Conservation (phyloP, 1,284 basidiomycete genomes). For the Tremellales sp. region DNA sequence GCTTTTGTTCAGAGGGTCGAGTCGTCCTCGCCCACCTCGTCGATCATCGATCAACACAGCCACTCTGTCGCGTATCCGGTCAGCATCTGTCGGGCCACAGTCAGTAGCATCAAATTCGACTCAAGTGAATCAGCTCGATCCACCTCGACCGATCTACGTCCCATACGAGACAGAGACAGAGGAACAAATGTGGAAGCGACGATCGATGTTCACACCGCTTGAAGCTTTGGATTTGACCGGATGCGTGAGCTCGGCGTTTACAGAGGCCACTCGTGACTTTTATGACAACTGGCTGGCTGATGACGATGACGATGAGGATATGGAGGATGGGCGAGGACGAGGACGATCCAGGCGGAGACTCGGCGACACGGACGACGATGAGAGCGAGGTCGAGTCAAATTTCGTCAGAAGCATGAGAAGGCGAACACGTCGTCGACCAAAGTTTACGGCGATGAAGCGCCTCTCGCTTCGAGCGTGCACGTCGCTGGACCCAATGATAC, state of each 20-base stretch:
- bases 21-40: slow-evolving; percentile 26
- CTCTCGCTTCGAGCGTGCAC: slow-evolving; percentile 81
- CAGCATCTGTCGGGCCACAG: slow-evolving; percentile 24
- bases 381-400: slow-evolving; percentile 16
- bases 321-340: slow-evolving; percentile 50
- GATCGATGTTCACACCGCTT: slow-evolving; percentile 55
- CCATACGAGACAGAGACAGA: slow-evolving; percentile 51
- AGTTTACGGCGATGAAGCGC: slow-evolving; percentile 73
- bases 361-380: slow-evolving; percentile 27
- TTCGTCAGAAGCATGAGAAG: slow-evolving; percentile 4
- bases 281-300: slow-evolving; percentile 62
- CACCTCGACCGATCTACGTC: slow-evolving; percentile 38
- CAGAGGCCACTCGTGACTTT: slow-evolving; percentile 76
- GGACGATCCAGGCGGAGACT: slow-evolving; percentile 23
- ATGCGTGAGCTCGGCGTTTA: slow-evolving; percentile 85
- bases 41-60: slow-evolving; percentile 12
- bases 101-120: slow-evolving; percentile 14
- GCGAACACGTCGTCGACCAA: slow-evolving; percentile 44
- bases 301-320: slow-evolving; percentile 52
- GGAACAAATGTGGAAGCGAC: slow-evolving; percentile 62
- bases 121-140: slow-evolving; percentile 27
- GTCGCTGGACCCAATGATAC: slow-evolving; percentile 65
- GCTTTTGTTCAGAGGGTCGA: slow-evolving; percentile 70
- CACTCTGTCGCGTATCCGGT: slow-evolving; percentile 26
- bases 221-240: slow-evolving; percentile 91